Conservation (phyloP, 2,329 filamentous ascomycete species). For the Aurifilum marmelostoma region DNA sequence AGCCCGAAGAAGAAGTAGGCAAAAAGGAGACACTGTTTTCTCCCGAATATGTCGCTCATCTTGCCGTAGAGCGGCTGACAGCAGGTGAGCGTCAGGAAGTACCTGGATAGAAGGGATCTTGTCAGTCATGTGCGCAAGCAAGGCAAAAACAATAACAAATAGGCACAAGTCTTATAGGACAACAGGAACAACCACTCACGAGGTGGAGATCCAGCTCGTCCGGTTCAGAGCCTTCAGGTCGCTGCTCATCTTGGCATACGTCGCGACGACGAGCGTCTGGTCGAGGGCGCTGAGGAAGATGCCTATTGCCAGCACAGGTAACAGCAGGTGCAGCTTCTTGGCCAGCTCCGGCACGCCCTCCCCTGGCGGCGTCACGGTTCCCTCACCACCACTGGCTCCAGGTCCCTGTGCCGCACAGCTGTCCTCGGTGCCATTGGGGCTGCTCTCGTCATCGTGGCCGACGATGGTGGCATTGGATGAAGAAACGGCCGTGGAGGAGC, state of each 20-base stretch:
- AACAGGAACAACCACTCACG: constrained; percentile 14
- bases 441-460: neutral
- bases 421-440: neutral
- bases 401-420: neutral
- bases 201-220: constrained; percentile 71
- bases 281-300: constrained; percentile 72
- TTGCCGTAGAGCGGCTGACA: constrained; percentile 71
- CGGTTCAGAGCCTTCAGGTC: constrained; percentile 75
- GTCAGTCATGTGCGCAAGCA: neutral
- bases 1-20: constrained; percentile 45
- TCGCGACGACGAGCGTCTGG: constrained; percentile 77
- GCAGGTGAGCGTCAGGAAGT: constrained; percentile 74
- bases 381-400: neutral
- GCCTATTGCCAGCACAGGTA: constrained; percentile 45
- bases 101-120: constrained; percentile 43
- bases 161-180: neutral
- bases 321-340: constrained; percentile 43
- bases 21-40: constrained; percentile 67
- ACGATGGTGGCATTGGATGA: constrained; percentile 7
- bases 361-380: constrained; percentile 5
- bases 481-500: neutral
- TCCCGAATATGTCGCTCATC: constrained; percentile 61
- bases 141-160: neutral
- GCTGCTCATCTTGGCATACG: constrained; percentile 76
- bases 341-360: constrained; percentile 37